Evolutionary conservation across 1,139 yeast species (phyloP).

Genomic region (Keqinozyma sinolaborantium): DNA sequence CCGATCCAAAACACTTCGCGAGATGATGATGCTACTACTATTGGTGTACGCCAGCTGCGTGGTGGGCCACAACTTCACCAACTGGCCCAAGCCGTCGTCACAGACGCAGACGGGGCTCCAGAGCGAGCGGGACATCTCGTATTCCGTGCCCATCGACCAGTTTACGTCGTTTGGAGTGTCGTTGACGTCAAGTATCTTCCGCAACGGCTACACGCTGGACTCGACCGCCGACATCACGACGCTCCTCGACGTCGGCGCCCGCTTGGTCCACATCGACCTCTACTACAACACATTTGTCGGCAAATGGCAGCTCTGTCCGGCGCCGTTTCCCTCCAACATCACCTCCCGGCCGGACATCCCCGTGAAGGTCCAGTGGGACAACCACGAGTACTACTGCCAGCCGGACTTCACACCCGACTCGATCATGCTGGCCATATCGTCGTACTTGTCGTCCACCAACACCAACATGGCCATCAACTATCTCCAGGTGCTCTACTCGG

Average conservation of each 20-base stretch:
- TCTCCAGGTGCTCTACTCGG: slow-evolving; percentile 44
- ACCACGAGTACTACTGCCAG: slow-evolving; percentile 33
- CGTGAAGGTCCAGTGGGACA: slow-evolving; percentile 25
- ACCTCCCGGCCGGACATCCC: slow-evolving; percentile 13
- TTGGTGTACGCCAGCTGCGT: background rate
- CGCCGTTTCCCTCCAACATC: slow-evolving; percentile 30
- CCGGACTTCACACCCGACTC: slow-evolving; percentile 38
- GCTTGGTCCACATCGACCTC: slow-evolving; percentile 54
- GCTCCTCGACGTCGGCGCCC: slow-evolving; percentile 50
- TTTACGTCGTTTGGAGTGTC: slow-evolving; percentile 57
- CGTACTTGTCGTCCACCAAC: slow-evolving; percentile 46
- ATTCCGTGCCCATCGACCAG: slow-evolving; percentile 55
- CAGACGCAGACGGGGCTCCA: slow-evolving; percentile 37
- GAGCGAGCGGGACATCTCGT: slow-evolving; percentile 67
- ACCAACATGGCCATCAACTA: slow-evolving; percentile 54
- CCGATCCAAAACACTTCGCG: too few species aligned
- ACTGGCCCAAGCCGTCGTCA: slow-evolving; percentile 16
- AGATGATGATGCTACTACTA: background rate
- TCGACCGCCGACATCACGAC: slow-evolving; percentile 34
- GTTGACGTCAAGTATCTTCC: slow-evolving; percentile 48
- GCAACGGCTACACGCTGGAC: slow-evolving; percentile 35
- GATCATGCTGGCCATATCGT: slow-evolving; percentile 31
- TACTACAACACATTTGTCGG: slow-evolving; percentile 56
- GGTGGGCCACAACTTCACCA: slow-evolving; percentile 4
- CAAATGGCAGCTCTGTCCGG: slow-evolving; percentile 74